These are phyloP conservation scores for Filosporella fistucella DNA, from an alignment of 495 filamentous ascomycete genomes.

Conservation along the genomic window DNA sequence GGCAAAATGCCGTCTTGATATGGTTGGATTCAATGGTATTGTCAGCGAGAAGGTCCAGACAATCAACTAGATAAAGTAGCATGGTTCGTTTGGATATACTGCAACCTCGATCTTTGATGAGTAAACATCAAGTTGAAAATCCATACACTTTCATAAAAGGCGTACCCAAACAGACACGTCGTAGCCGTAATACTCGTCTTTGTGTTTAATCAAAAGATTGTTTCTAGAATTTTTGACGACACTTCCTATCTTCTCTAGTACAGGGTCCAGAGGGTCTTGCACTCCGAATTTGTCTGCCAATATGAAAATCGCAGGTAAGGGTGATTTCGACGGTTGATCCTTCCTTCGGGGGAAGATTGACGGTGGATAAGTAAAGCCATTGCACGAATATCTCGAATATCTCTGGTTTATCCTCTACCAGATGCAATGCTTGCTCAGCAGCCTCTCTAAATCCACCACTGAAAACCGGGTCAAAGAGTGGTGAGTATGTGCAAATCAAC, in stretches of 20 bases:
- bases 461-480: not conserved
- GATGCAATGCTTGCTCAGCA: not conserved
- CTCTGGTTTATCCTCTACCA: not conserved
- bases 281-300: not conserved
- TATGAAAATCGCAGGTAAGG: not conserved
- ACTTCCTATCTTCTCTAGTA: not conserved
- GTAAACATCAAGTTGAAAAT: not conserved
- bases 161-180: not conserved
- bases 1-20: not conserved
- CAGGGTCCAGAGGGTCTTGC: not conserved
- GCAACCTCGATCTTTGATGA: not conserved
- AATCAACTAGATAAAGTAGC: too few relatives aligned
- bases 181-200: not conserved
- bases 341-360: not conserved
- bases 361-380: not conserved
- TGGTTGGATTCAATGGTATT: not conserved
- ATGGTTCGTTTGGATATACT: too few relatives aligned
- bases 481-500: not conserved
- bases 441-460: not conserved
- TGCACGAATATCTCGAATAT: not conserved
- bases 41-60: not conserved
- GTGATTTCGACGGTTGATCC: not conserved
- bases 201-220: not conserved
- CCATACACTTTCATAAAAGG: not conserved
- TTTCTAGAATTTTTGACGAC: not conserved